phyloP scores from a whole-genome alignment of 805 yeast species.

The Lachancea kluyveri region DNA sequence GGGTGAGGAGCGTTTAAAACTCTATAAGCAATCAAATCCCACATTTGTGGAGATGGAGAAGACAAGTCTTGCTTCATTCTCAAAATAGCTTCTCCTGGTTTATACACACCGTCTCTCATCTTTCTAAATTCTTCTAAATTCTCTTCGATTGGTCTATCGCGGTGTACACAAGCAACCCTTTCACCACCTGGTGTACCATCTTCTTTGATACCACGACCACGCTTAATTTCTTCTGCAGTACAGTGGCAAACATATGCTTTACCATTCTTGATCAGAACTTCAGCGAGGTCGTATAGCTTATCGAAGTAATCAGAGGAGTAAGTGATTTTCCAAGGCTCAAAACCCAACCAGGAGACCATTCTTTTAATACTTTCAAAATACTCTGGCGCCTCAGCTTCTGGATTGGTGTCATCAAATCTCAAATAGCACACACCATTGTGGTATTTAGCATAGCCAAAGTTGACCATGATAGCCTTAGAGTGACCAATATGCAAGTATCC shows the following conservation, averaged over 20 bases:
- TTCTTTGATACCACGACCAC: conserved; percentile 81
- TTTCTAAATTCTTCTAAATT: conserved; percentile 75
- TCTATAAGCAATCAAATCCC: conserved; percentile 98
- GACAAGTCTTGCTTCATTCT: conserved; percentile 93
- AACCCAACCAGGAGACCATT: conserved; percentile 92
- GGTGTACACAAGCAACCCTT: conserved; percentile 75
- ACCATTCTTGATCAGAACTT: conserved; percentile 60
- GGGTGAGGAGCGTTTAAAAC: conserved; percentile 89
- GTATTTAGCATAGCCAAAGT: conserved; percentile 92
- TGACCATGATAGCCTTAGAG: conserved; percentile 94
- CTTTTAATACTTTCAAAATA: conserved; percentile 78
- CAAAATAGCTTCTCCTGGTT: conserved; percentile 87
- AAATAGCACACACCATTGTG: conserved; percentile 84
- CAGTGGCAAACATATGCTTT: conserved; percentile 91
- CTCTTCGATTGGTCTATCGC: conserved; percentile 65
- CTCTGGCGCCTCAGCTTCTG: conserved; percentile 95
- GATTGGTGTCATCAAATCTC: conserved; percentile 96
- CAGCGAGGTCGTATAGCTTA: conserved; percentile 81
- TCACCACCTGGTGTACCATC: conserved; percentile 95
- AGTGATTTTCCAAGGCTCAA: conserved; percentile 87
- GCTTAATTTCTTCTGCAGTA: conserved; percentile 84
- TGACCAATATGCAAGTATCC: conserved; percentile 99
- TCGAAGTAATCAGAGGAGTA: conserved; percentile 96
- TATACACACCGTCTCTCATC: conserved; percentile 86
- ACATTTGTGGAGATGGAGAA: conserved; percentile 97